Base-by-base conservation (phyloP, 2,329 filamentous ascomycete species). In the Fusarium illudens region DNA sequence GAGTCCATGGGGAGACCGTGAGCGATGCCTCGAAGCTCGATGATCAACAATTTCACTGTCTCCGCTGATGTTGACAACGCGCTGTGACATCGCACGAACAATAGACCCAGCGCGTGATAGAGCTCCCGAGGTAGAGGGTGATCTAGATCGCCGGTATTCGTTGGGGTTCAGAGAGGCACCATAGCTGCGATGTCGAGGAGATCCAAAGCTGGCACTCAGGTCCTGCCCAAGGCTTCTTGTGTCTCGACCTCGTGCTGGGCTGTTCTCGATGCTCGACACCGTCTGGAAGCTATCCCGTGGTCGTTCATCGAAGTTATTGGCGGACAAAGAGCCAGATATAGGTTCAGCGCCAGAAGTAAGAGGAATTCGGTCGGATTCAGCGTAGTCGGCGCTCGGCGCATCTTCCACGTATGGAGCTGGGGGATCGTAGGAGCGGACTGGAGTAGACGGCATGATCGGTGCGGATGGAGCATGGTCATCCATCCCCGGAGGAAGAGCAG, bases 11-110 rank as follows among this genome's bases (percentile, higher is more conserved):
- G 87, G 82, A 71, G 81, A 89, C 71, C 77, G 87, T 77, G 81
- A 90, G 77, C 82, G 90, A 82, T 83, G 81, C 49, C 88, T 84
- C 39, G 88, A 85, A 22, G 89, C 84, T 53, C 87, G 89, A 65
- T 91, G 89, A 76, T 97, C 93, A 15, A 94, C 84, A 19, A 92
- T 82, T 72, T 97, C 93, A 5, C 90, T 91, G 74, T 98, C 96
- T 76, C 97, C 97, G 79, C 94, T 97, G 73, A 99, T 87, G 75
- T 98, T 98, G 75, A 99, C 96, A 58, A 99, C 94, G 82, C 96
- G 93, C 81, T 97, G 94, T 30, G 96, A 98, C 89, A 99, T 97
- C 65, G 89, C 89, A 68, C 91, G 87, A 79, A 94, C 88, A 72
- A 94, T 92, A 9, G 91, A 92, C 44, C 91, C 88, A 64, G 92